Conservation (phyloP, 2,329 filamentous ascomycete genomes). For the Xylariaceae sp. region DNA sequence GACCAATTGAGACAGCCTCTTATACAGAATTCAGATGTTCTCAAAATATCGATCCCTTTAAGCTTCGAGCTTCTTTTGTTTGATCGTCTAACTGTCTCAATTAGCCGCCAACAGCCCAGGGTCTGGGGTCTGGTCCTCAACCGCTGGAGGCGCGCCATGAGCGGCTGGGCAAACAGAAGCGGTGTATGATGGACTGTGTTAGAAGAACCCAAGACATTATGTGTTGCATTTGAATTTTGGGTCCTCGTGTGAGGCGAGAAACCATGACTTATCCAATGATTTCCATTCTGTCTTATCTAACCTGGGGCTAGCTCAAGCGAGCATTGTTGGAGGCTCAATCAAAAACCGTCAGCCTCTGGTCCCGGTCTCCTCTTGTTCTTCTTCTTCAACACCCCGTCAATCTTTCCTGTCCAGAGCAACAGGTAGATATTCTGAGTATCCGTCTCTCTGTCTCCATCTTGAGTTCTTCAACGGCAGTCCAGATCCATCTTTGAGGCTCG, state of each 20-base stretch:
- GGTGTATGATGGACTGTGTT: conserved; percentile 19
- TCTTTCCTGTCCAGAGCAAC: too few relatives aligned
- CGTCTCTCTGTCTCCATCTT: neutral
- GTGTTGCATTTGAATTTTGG: conserved; percentile 15
- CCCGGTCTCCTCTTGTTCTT: too few relatives aligned
- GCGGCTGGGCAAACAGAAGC: conserved; percentile 16
- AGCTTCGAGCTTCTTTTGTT: neutral
- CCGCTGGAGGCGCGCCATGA: conserved; percentile 1
- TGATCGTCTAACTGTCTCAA: conserved; percentile 6
- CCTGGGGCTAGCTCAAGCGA: conserved; percentile 12
- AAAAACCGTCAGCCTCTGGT: too few relatives aligned
- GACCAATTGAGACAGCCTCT: neutral
- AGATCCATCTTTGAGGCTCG: too few relatives aligned
- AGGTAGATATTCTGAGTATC: too few relatives aligned
- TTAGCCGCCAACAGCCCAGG: conserved; percentile 21
- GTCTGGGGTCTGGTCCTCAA: neutral
- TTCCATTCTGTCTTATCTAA: conserved; percentile 11
- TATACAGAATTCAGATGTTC: too few relatives aligned
- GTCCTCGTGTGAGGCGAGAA: conserved; percentile 9
- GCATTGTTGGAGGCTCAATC: conserved; percentile 11
- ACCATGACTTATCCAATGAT: conserved; percentile 9
- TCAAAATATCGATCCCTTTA: neutral
- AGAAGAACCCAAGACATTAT: conserved; percentile 8
- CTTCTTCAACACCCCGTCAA: too few relatives aligned
- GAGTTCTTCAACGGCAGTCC: too few relatives aligned